A percentile compares a stretch with the other conserved stretches of the same genome.
Evolutionary conservation across 202 grass and related monocot genomes (phyloP).

Genomic region (Schoenoplectus tabernaemontani): DNA sequence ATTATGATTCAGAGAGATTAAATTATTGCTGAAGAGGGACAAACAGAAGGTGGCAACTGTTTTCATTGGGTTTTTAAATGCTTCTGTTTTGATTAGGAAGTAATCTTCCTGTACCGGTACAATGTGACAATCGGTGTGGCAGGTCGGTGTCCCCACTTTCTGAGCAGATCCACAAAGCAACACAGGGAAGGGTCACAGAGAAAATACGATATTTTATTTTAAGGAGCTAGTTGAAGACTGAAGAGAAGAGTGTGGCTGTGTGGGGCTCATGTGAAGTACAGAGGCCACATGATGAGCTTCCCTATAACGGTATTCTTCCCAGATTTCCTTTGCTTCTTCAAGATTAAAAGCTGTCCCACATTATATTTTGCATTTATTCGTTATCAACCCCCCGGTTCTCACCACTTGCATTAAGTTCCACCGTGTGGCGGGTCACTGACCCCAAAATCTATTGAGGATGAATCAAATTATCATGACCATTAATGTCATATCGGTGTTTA

Average conservation of each 20-base stretch:
- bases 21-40: background rate
- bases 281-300: conserved; percentile 2
- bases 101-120: background rate
- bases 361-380: background rate
- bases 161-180: background rate
- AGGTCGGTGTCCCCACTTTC: background rate
- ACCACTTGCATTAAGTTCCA: background rate
- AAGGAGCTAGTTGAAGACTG: background rate
- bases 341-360: conserved; percentile 7
- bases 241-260: background rate
- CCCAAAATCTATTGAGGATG: background rate
- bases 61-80: conserved; percentile 18
- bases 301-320: background rate
- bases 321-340: conserved; percentile 6
- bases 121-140: background rate
- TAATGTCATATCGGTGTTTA: too few relatives aligned
- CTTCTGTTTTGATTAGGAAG: background rate
- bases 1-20: background rate
- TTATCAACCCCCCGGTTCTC: background rate
- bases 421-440: background rate
- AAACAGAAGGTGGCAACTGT: conserved; percentile 22
- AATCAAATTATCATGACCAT: too few relatives aligned
- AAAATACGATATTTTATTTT: background rate
- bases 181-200: background rate
- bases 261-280: background rate